These are phyloP conservation scores for Monilinia aucupariae DNA, from an alignment of 2,329 filamentous ascomycete species.

Conservation along the genomic window DNA sequence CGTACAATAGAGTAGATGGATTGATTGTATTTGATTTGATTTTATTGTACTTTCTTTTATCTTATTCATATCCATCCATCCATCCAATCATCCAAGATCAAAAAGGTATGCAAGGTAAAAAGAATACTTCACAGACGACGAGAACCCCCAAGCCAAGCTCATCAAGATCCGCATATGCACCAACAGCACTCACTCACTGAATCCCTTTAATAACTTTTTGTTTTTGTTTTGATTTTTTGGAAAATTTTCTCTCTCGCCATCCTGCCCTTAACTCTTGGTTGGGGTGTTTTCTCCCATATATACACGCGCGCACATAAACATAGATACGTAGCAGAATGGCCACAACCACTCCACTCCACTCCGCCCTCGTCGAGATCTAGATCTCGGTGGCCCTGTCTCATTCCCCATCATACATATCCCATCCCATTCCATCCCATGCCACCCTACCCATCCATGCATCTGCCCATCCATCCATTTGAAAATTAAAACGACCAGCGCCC, in stretches of 20 bases:
- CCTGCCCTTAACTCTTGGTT: neutral
- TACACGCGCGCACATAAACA: neutral
- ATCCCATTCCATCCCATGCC: neutral
- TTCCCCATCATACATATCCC: conserved; percentile 1
- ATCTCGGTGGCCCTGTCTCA: neutral
- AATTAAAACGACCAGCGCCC: too few relatives aligned
- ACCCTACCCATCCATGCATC: neutral
- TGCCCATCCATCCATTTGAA: neutral
- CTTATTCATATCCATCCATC: too few relatives aligned
- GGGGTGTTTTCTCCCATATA: neutral
- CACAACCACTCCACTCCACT: neutral
- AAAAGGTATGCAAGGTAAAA: too few relatives aligned
- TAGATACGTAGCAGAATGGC: neutral
- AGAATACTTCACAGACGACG: too few relatives aligned
- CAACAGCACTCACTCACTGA: neutral
- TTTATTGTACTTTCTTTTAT: too few relatives aligned
- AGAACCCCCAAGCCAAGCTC: too few relatives aligned
- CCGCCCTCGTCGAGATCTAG: neutral
- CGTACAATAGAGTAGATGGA: too few relatives aligned
- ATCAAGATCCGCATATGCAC: too few relatives aligned
- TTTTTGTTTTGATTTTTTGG: neutral
- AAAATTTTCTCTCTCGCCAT: too few relatives aligned
- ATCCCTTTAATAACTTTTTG: neutral
- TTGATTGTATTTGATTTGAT: too few relatives aligned
- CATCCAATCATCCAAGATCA: too few relatives aligned